These are phyloP conservation scores for Albatrellus ellisii DNA, from an alignment of 768 basidiomycete species.

Conservation along the genomic window DNA sequence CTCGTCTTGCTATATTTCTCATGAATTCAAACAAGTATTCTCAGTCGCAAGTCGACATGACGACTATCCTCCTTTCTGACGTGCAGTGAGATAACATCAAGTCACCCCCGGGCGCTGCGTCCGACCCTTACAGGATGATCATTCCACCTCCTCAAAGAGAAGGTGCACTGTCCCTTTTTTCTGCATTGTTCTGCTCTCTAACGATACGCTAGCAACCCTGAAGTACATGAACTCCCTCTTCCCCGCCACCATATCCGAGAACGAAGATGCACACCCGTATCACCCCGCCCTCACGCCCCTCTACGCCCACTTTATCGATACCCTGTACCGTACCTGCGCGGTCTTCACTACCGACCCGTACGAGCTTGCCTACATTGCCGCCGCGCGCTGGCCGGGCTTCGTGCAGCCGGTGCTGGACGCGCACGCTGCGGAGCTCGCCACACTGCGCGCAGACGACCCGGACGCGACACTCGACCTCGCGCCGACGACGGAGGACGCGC, in stretches of 20 bases:
- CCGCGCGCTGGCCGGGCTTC: slow-evolving; percentile 74
- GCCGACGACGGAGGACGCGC: slow-evolving; percentile 25
- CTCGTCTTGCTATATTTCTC: not conserved
- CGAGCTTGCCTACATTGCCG: slow-evolving; percentile 65
- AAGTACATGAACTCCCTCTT: slow-evolving; percentile 29
- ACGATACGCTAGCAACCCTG: slow-evolving; percentile 18
- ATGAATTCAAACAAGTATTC: not conserved
- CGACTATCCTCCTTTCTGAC: slow-evolving; percentile 49
- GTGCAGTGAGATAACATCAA: slow-evolving; percentile 60
- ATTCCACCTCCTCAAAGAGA: slow-evolving; percentile 40
- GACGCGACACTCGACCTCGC: slow-evolving; percentile 12
- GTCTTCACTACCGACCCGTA: slow-evolving; percentile 52
- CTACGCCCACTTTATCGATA: slow-evolving; percentile 46
- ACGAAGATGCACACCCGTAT: slow-evolving; percentile 22
- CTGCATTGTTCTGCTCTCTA: not conserved
- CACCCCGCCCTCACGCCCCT: slow-evolving; percentile 42
- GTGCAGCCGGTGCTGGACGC: slow-evolving; percentile 50
- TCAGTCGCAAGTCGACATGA: slow-evolving; percentile 48
- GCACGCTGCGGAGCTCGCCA: not conserved
- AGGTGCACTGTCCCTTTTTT: slow-evolving; percentile 26
- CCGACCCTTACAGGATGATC: slow-evolving; percentile 60
- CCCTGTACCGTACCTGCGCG: slow-evolving; percentile 46
- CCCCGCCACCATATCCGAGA: slow-evolving; percentile 6
- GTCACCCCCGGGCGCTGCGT: slow-evolving; percentile 55
- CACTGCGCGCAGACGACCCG: not conserved